Conservation (phyloP, 1,284 basidiomycete genomes). For the Sporisorium scitamineum region DNA sequence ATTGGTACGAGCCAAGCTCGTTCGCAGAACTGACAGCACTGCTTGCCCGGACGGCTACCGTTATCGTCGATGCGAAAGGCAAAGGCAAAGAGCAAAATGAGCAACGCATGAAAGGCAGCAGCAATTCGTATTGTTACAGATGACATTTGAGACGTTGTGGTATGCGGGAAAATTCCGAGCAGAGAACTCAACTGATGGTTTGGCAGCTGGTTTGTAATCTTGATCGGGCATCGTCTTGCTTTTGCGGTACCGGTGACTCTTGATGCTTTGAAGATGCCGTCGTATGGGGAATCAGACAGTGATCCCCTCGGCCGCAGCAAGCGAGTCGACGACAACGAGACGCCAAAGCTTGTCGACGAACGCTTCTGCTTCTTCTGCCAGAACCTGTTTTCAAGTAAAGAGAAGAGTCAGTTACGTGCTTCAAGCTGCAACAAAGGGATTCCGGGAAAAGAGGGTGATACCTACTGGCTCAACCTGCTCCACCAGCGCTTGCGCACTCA, state of each 20-base stretch:
- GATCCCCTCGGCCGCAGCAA: constrained; percentile 40
- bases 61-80: background rate
- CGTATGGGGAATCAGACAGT: background rate
- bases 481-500: constrained; percentile 38
- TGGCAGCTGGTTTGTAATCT: background rate
- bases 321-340: constrained; percentile 54
- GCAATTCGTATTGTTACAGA: background rate
- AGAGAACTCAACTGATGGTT: constrained; percentile 2
- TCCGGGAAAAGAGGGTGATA: background rate
- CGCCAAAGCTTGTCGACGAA: constrained; percentile 63
- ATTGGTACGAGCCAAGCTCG: background rate
- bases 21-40: background rate
- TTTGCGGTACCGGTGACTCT: background rate
- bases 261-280: background rate
- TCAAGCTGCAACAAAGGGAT: background rate
- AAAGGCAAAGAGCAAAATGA: background rate
- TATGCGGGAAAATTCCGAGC: background rate
- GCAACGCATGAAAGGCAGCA: background rate
- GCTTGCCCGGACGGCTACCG: background rate
- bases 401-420: background rate
- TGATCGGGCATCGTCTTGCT: background rate
- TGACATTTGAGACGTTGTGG: background rate
- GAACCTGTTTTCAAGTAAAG: constrained; percentile 25
- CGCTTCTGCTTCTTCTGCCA: constrained; percentile 61
- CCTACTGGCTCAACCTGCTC: constrained; percentile 61